Percentiles rank a stretch among this genome's conserved stretches.
phyloP scores from a whole-genome alignment of 2,329 filamentous ascomycete species.

The Pseudogymnoascus sp. region DNA sequence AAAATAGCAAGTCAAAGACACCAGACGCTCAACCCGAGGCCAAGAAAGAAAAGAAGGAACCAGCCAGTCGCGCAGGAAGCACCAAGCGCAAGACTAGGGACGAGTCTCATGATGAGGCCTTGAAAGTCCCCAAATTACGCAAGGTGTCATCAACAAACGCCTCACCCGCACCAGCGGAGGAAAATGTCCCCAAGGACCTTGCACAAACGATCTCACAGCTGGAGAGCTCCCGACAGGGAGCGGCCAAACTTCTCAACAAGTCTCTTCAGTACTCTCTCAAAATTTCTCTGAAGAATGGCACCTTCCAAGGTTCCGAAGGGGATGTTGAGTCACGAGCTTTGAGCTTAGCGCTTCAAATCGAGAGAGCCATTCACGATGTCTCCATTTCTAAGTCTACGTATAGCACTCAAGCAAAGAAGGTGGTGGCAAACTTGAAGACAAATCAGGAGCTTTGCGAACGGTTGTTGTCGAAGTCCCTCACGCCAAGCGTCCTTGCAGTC shows the following conservation, averaged over 20 bases:
- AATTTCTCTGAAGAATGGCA: slow-evolving; percentile 56
- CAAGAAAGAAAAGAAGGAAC: slow-evolving; percentile 37
- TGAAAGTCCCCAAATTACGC: slow-evolving; percentile 35
- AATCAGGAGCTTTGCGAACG: slow-evolving; percentile 71
- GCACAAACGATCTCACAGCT: slow-evolving; percentile 45
- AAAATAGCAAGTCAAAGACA: slow-evolving; percentile 27
- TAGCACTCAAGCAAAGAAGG: slow-evolving; percentile 58
- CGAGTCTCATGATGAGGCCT: slow-evolving; percentile 42
- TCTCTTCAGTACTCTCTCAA: slow-evolving; percentile 58
- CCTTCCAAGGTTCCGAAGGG: slow-evolving; percentile 54
- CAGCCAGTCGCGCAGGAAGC: slow-evolving; percentile 30
- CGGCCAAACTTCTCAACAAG: slow-evolving; percentile 63
- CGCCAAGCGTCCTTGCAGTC: slow-evolving; percentile 67
- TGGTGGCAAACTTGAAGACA: slow-evolving; percentile 81
- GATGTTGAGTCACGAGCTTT: slow-evolving; percentile 58
- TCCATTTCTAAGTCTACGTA: slow-evolving; percentile 47
- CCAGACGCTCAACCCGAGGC: slow-evolving; percentile 14
- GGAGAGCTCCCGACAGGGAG: slow-evolving; percentile 54
- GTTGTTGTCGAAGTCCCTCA: slow-evolving; percentile 63
- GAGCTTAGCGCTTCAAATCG: slow-evolving; percentile 67
- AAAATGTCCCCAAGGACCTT: slow-evolving; percentile 42
- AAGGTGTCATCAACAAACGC: slow-evolving; percentile 45
- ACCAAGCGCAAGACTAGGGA: slow-evolving; percentile 52
- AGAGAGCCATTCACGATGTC: slow-evolving; percentile 57
- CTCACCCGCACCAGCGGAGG: slow-evolving; percentile 20